Evolutionary conservation across 2,329 filamentous ascomycete species (phyloP).

Genomic region (Ambrosiella xylebori): DNA sequence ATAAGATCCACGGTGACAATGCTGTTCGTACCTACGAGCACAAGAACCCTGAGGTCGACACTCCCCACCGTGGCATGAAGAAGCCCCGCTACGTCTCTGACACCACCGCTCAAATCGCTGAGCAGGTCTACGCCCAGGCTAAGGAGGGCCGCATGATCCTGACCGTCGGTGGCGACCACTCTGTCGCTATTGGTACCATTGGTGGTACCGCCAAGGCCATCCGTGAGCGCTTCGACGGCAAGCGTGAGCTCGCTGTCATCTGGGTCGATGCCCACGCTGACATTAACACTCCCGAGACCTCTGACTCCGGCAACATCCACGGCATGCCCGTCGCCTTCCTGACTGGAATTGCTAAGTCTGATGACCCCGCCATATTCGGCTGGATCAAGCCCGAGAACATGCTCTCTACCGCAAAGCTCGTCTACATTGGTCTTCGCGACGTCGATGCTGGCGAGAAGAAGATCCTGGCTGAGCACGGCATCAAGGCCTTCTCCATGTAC

Average conservation of each 20-base stretch:
- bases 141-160: conserved; percentile 70
- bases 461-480: conserved; percentile 70
- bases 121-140: conserved; percentile 79
- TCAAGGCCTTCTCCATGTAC: conserved; percentile 97
- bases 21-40: conserved; percentile 68
- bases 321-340: conserved; percentile 94
- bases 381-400: conserved; percentile 65
- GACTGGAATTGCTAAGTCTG: conserved; percentile 64
- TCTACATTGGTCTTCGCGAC: conserved; percentile 90
- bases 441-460: conserved; percentile 90
- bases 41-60: conserved; percentile 53
- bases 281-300: conserved; percentile 90
- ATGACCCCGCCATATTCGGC: conserved; percentile 66
- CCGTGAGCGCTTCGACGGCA: conserved; percentile 53
- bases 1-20: conserved; percentile 71
- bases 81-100: conserved; percentile 72
- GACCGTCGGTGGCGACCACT: conserved; percentile 90
- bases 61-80: conserved; percentile 83
- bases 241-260: conserved; percentile 77
- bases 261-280: conserved; percentile 98
- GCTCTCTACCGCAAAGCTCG: conserved; percentile 63
- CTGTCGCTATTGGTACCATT: conserved; percentile 86
- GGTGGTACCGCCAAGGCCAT: conserved; percentile 74
- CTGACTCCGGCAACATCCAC: conserved; percentile 83
- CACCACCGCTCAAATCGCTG: conserved; percentile 62